phyloP scores from a whole-genome alignment of 495 filamentous ascomycete genomes.

The Penicillium antarcticum region DNA sequence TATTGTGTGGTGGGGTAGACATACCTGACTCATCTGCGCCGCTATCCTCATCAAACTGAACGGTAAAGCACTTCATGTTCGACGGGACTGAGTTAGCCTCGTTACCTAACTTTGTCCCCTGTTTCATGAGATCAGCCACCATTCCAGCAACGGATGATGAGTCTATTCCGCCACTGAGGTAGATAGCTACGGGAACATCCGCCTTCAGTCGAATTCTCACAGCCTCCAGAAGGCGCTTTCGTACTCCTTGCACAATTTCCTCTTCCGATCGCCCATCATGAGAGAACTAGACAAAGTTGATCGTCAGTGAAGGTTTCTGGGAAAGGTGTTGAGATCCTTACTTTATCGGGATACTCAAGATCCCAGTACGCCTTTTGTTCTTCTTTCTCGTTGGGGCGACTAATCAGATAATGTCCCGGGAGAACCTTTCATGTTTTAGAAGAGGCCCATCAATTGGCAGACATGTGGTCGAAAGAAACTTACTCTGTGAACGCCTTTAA shows the following conservation, averaged over 20 bases:
- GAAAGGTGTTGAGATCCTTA: conserved; percentile 21
- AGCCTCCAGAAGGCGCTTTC: conserved; percentile 41
- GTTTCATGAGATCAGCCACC: conserved; percentile 41
- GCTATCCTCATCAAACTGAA: too few species aligned
- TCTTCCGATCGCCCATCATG: conserved; percentile 35
- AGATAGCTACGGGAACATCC: conserved; percentile 52
- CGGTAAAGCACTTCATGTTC: neutral
- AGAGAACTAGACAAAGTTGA: too few species aligned
- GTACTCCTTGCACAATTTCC: conserved; percentile 44
- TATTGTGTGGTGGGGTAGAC: too few species aligned
- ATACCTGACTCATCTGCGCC: too few species aligned
- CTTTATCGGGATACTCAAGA: conserved; percentile 45
- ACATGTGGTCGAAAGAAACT: too few species aligned
- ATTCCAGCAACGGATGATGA: conserved; percentile 53
- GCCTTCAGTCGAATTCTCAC: conserved; percentile 47
- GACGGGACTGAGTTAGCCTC: neutral
- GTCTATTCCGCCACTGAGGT: conserved; percentile 51
- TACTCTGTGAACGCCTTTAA: too few species aligned
- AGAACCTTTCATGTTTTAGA: too few species aligned
- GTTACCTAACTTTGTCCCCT: conserved; percentile 23
- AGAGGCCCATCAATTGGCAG: too few species aligned
- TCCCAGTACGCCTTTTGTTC: conserved; percentile 45
- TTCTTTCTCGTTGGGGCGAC: conserved; percentile 23
- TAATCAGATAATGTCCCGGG: too few species aligned
- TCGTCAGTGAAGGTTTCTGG: too few species aligned